Conservation (phyloP, 768 basidiomycete species). For the Podaxis sp. region DNA sequence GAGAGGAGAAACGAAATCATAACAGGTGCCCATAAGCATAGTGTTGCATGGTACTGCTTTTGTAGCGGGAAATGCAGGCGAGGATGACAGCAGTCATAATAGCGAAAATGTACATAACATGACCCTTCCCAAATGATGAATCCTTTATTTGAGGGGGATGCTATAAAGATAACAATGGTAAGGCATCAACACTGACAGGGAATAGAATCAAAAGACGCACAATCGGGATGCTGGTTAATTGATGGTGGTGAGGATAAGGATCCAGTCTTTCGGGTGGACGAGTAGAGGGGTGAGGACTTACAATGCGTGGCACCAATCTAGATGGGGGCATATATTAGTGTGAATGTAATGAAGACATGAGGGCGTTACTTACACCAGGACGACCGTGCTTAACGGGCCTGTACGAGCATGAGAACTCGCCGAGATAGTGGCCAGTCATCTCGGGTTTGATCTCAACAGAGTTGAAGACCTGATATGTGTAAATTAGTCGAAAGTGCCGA, state of each 20-base stretch:
- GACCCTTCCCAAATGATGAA: not conserved
- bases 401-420: slow-evolving; percentile 96
- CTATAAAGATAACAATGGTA: slow-evolving; percentile 31
- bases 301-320: slow-evolving; percentile 92
- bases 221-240: slow-evolving; percentile 65
- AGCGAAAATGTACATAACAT: slow-evolving; percentile 12
- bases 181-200: slow-evolving; percentile 14
- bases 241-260: slow-evolving; percentile 4
- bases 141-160: slow-evolving; percentile 93
- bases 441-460: slow-evolving; percentile 99
- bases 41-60: slow-evolving; percentile 15
- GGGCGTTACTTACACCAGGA: slow-evolving; percentile 77
- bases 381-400: slow-evolving; percentile 99
- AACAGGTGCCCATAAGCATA: slow-evolving; percentile 9
- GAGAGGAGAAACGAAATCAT: not conserved
- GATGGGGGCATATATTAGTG: slow-evolving; percentile 17
- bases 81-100: not conserved
- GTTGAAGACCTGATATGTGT: slow-evolving; percentile 70
- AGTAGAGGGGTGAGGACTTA: slow-evolving; percentile 36
- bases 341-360: not conserved
- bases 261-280: slow-evolving; percentile 15
- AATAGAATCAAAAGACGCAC: slow-evolving; percentile 38
- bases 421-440: slow-evolving; percentile 99
- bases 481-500: not conserved
- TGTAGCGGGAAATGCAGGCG: slow-evolving; percentile 10